Evolutionary conservation across 345 rosid species (phyloP).

Genomic region (Moricandia moricandioides): DNA sequence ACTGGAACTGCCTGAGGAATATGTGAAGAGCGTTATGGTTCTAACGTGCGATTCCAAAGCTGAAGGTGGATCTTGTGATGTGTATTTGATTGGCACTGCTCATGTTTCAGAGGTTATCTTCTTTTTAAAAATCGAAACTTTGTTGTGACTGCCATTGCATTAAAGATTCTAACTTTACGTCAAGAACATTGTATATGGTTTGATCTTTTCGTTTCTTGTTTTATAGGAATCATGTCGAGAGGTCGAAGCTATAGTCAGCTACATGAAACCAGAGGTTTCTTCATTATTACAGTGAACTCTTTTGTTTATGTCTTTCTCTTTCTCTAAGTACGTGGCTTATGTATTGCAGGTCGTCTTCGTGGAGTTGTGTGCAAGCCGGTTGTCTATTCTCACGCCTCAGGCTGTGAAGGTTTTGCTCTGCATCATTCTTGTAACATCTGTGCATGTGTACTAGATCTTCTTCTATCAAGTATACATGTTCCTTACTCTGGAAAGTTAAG

Average conservation of each 20-base stretch:
- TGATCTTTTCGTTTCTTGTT: not conserved
- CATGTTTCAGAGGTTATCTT: constrained; percentile 72
- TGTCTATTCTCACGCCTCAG: constrained; percentile 67
- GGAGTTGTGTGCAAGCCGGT: constrained; percentile 86
- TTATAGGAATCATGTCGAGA: constrained; percentile 90
- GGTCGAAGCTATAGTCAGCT: constrained; percentile 74
- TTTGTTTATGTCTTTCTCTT: not conserved
- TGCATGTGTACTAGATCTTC: not conserved
- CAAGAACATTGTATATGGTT: not conserved
- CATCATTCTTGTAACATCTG: not conserved
- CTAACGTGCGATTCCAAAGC: constrained; percentile 67
- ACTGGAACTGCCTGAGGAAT: constrained; percentile 64
- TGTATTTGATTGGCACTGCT: constrained; percentile 80
- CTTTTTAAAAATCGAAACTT: not conserved
- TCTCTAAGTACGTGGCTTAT: not conserved
- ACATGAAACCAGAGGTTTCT: constrained; percentile 82
- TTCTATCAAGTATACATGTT: not conserved
- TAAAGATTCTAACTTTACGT: not conserved
- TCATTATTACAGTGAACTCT: constrained; percentile 11
- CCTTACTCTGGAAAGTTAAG: not conserved
- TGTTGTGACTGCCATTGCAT: not conserved
- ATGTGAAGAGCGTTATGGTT: constrained; percentile 52
- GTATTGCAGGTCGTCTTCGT: constrained; percentile 68
- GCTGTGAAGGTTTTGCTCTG: constrained; percentile 58
- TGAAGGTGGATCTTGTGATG: constrained; percentile 76